Percentiles rank a stretch among this genome's conserved stretches.
Evolutionary conservation across 331 rosid species (phyloP).

Genomic region (Erythrophleum ivorense): DNA sequence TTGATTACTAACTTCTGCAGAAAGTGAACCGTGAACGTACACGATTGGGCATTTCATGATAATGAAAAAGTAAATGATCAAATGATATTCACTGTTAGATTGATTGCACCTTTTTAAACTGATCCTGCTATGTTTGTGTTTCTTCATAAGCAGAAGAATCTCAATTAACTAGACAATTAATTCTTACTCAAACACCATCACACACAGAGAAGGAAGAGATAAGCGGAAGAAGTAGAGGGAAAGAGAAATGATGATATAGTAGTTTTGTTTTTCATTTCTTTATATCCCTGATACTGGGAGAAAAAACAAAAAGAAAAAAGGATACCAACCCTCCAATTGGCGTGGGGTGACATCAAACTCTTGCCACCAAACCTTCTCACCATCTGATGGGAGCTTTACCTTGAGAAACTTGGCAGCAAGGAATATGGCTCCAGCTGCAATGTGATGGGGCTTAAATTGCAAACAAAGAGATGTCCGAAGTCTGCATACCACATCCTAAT

Average conservation of each 20-base stretch:
- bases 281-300: slow-evolving; percentile 44
- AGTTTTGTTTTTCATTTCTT: slow-evolving; percentile 37
- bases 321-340: slow-evolving; percentile 98
- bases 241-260: slow-evolving; percentile 38
- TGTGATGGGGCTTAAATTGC: slow-evolving; percentile 99
- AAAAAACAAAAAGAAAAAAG: slow-evolving; percentile 42
- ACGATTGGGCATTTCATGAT: slow-evolving; percentile 38
- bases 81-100: not conserved
- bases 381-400: slow-evolving; percentile 97
- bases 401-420: slow-evolving; percentile 98
- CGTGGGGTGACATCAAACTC: slow-evolving; percentile 99
- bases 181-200: slow-evolving; percentile 8
- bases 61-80: not conserved
- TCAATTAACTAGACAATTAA: slow-evolving; percentile 16
- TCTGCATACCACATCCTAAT: slow-evolving; percentile 80
- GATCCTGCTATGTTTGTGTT: not conserved
- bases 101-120: slow-evolving; percentile 29
- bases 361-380: slow-evolving; percentile 99
- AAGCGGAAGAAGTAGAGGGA: slow-evolving; percentile 17
- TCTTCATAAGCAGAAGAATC: not conserved
- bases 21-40: slow-evolving; percentile 31
- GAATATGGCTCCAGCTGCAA: slow-evolving; percentile 99
- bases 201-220: not conserved
- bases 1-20: slow-evolving; percentile 98
- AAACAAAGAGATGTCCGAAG: slow-evolving; percentile 98